Percentiles rank a stretch among this genome's conserved stretches.
Evolutionary conservation across 306 rosid species (phyloP).

Genomic region (Quercus alba): DNA sequence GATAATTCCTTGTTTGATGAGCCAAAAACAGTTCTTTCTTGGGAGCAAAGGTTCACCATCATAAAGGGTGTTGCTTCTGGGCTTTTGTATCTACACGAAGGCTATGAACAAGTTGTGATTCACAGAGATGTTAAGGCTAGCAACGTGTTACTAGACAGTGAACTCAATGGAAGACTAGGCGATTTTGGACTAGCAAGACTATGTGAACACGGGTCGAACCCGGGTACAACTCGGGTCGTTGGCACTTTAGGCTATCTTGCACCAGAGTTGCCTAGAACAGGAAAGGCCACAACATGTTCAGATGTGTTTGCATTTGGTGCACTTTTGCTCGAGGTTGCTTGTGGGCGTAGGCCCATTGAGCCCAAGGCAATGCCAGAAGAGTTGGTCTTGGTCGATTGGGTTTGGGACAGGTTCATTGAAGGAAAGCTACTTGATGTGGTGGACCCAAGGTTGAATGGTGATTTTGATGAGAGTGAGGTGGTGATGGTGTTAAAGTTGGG

Average conservation of each 20-base stretch:
- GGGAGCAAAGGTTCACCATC: conserved; percentile 74
- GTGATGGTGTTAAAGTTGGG: conserved; percentile 62
- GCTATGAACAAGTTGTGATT: conserved; percentile 71
- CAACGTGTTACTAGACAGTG: conserved; percentile 68
- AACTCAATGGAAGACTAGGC: conserved; percentile 67
- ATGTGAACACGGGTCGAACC: conserved; percentile 76
- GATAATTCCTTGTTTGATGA: conserved; percentile 62
- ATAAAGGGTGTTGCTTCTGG: conserved; percentile 79
- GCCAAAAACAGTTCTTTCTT: conserved; percentile 40
- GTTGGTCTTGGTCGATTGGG: conserved; percentile 74
- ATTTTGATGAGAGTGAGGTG: conserved; percentile 42
- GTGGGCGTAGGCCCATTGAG: conserved; percentile 77
- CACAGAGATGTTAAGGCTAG: conserved; percentile 89
- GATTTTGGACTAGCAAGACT: conserved; percentile 79
- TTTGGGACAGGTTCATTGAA: conserved; percentile 60
- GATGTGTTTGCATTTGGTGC: conserved; percentile 82
- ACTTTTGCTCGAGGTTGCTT: conserved; percentile 63
- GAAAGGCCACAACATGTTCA: conserved; percentile 63
- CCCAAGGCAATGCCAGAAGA: conserved; percentile 51
- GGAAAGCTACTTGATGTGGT: conserved; percentile 49
- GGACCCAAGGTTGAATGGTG: conserved; percentile 47
- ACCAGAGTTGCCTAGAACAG: conserved; percentile 77
- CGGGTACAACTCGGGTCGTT: conserved; percentile 75
- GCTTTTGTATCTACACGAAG: conserved; percentile 74
- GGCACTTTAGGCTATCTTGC: conserved; percentile 86